These are phyloP conservation scores for Pichiaceae sp. DNA, from an alignment of 1,139 yeast genomes.

Conservation along the genomic window DNA sequence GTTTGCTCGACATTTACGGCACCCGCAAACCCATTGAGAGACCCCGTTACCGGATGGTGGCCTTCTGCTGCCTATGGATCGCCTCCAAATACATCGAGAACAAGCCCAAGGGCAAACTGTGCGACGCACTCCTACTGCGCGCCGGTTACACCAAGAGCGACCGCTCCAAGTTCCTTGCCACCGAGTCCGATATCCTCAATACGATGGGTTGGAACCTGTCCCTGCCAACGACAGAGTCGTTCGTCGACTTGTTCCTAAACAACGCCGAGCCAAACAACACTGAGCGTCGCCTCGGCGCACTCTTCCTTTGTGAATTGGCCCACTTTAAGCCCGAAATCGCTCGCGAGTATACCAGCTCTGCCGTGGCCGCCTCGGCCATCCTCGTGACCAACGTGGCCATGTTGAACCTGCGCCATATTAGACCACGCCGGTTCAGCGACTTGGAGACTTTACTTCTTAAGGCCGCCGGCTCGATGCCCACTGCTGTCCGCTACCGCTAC, in stretches of 20 bases:
- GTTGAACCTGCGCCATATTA: conserved; percentile 13
- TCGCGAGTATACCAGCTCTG: conserved; percentile 45
- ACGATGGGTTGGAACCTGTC: conserved; percentile 49
- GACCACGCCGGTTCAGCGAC: conserved; percentile 18
- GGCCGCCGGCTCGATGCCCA: conserved; percentile 15
- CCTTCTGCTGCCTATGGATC: conserved; percentile 67
- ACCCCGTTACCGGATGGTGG: conserved; percentile 57
- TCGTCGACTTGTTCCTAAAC: conserved; percentile 46
- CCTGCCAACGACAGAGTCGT: conserved; percentile 53
- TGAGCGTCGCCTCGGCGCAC: conserved; percentile 46
- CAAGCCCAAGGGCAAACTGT: conserved; percentile 55
- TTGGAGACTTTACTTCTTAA: conserved; percentile 19
- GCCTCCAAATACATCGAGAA: conserved; percentile 65
- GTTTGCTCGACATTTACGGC: conserved; percentile 45
- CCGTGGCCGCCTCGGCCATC: conserved; percentile 46
- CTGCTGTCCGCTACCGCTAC: conserved; percentile 19
- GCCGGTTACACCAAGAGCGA: conserved; percentile 55
- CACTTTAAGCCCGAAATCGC: conserved; percentile 55
- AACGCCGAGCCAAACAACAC: conserved; percentile 26
- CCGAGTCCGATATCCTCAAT: conserved; percentile 61
- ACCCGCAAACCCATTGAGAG: conserved; percentile 41
- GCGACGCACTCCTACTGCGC: conserved; percentile 46
- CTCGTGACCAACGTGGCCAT: conserved; percentile 19
- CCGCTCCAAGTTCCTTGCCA: conserved; percentile 51
- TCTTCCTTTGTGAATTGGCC: conserved; percentile 56